Evolutionary conservation across 176 grass and related monocot genomes (phyloP).

Genomic region (Zea luxurians): DNA sequence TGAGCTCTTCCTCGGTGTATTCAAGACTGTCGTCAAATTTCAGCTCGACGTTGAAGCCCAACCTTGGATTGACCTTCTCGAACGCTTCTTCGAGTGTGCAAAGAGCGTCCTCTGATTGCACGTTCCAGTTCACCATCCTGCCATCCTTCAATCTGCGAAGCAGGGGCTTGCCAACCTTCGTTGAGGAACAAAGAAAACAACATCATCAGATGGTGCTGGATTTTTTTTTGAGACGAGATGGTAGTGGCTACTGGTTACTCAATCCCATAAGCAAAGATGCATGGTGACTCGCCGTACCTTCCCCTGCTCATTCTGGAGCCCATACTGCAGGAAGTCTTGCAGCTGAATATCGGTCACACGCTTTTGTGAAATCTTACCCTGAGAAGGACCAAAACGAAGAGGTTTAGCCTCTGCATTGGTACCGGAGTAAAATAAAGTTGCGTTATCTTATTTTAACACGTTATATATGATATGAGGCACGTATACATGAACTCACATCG

Average conservation of each 20-base stretch:
- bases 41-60: constrained; percentile 90
- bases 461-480: not conserved
- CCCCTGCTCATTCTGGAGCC: constrained; percentile 57
- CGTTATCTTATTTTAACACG: not conserved
- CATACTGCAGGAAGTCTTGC: constrained; percentile 79
- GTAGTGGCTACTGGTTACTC: not conserved
- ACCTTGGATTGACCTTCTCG: constrained; percentile 56
- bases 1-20: constrained; percentile 71
- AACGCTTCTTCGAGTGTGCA: constrained; percentile 85
- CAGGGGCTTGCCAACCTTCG: constrained; percentile 68
- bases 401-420: not conserved
- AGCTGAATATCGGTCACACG: constrained; percentile 64
- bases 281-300: constrained; percentile 45
- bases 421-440: not conserved
- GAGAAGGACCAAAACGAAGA: not conserved
- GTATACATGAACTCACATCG: constrained; percentile 47
- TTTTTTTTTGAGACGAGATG: too few relatives aligned
- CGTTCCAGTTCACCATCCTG: constrained; percentile 67
- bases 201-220: not conserved
- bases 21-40: constrained; percentile 76
- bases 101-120: constrained; percentile 62
- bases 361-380: constrained; percentile 61
- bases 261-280: not conserved
- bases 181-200: not conserved
- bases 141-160: constrained; percentile 75